Evolutionary conservation across 139 green algal genomes (phyloP), one percentile per base, ranked within the genome.

Genomic region (Micractinium conductrix): DNA sequence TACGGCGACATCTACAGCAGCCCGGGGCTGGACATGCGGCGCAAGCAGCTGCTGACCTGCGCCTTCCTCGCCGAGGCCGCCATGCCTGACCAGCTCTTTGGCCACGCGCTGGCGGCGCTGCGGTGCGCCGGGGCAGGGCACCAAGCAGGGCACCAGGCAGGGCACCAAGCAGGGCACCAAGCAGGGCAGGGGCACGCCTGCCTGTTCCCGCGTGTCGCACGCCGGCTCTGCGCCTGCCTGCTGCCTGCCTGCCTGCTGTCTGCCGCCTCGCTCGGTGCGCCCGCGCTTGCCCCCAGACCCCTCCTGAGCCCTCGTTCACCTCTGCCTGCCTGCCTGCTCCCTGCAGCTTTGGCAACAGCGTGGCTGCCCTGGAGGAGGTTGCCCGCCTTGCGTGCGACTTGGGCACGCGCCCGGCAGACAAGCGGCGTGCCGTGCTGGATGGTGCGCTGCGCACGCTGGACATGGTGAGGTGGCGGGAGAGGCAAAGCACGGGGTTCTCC

Each of bases 21-120:
- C 33, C 92, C 92, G 21, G 92, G 91, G 2, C 33, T 94, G 19
- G 58, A 67, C 62, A 53, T 95, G 50, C 65, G 44, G 24, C 81
- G 88, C 53, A 93, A 93, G 84, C 88, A 95, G 89, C 70, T 94
- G 74, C 83, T 94, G 7, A 92, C 88, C 43, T 83, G 79, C 21
- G 81, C 86, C 28, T 92, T 91, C 82, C 86, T 95, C 26, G 83
- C 63, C 0, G 72, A 91, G 84, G 88, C 89, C 0, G 43, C 87
- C 84, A 95, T 95, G 92, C 87, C 79, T 19, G 91, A 94, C 62
- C 89, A 95, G 91, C 86, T 95, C 60, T 95, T 91, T 78, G 90
- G 91, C 4, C 92, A 95, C 71, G 68, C 89, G 42, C 37, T 87
- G 69, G 83, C 65, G 45, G 83, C 44, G 33, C 58, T 75, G 17